These are phyloP conservation scores for Oryza australiensis DNA, from an alignment of 176 grass and related monocot species.

Conservation along the genomic window DNA sequence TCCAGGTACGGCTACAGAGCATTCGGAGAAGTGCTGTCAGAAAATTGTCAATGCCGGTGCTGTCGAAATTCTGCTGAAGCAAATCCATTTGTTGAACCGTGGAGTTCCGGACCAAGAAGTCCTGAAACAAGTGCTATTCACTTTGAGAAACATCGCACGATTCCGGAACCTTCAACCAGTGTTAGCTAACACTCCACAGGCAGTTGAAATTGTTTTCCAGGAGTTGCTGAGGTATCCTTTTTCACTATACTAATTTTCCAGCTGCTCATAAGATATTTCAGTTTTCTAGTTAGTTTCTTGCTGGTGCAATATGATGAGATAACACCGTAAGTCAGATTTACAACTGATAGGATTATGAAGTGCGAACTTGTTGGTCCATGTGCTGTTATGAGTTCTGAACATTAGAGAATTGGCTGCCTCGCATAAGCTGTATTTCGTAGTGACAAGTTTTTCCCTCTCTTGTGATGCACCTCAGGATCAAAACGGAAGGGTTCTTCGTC, in stretches of 20 bases:
- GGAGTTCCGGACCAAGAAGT: slow-evolving; percentile 72
- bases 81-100: slow-evolving; percentile 50
- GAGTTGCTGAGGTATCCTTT: slow-evolving; percentile 55
- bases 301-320: neutral
- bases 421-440: neutral
- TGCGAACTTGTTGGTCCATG: neutral
- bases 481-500: slow-evolving; percentile 45
- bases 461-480: slow-evolving; percentile 44
- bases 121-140: slow-evolving; percentile 57
- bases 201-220: slow-evolving; percentile 52
- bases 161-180: slow-evolving; percentile 35
- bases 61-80: slow-evolving; percentile 56
- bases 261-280: neutral
- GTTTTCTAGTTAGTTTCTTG: slow-evolving; percentile 11
- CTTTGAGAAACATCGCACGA: slow-evolving; percentile 53
- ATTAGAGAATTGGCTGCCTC: neutral
- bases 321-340: neutral
- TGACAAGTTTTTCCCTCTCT: slow-evolving; percentile 16
- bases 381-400: neutral
- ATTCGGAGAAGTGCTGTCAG: slow-evolving; percentile 61
- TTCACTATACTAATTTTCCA: neutral
- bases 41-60: slow-evolving; percentile 48
- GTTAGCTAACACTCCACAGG: slow-evolving; percentile 32
- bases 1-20: slow-evolving; percentile 55
- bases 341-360: neutral